Evolutionary conservation across 192 early-diverging fungal genomes (phyloP), one percentile per base, ranked within the genome.

Genomic region (Geosiphon pyriformis): DNA sequence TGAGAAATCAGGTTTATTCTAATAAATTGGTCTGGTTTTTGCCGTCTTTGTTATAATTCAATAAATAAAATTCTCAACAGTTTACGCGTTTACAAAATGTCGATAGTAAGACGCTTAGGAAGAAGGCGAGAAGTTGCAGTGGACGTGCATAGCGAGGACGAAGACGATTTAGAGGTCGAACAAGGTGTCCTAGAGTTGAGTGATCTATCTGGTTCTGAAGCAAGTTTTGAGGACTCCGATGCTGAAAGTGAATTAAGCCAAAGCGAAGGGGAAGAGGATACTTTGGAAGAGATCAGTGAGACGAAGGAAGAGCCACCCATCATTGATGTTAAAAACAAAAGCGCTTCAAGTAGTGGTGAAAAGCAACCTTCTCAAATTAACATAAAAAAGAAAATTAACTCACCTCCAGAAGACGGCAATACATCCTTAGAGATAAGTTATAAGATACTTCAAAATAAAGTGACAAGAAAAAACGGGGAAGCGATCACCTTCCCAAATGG

Each of bases 231-330:
- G 32, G 64, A 66, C 12, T 32, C 29, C 18, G 64, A 66, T 27
- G 25, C 20, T 26, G 64, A 66, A 18, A 55, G 33, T 42, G 64
- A 66, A 52, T n/a, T 15, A 6, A 31, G 47, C 2, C 64, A 34
- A 15, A 66, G 51, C 27, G 64, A 66, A n/a, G 64, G 51, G 25
- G 64, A 66, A 66, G 62, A 64, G 31, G 64, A 37, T 32, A 64
- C 27, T 7, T 15, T n/a, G 3, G 47, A 66, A 55, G 33, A 55
- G 17, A 55, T 18, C 11, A 2, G 37, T 20, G 20, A 29, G 25
- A 4, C 18, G 23, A n/a, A 27, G 8, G 26, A 20, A 18, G 64
- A 66, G 33, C 17, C 34, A 23, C 6, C 32, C 30, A 49, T 11
- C 15, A 12, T 7, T 31, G 49, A 20, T 20, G 46, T 23, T 42